Percentiles rank a stretch among this genome's conserved stretches.
phyloP scores from a whole-genome alignment of 73 alveolate species.

The Tetrahymena elliotti region DNA sequence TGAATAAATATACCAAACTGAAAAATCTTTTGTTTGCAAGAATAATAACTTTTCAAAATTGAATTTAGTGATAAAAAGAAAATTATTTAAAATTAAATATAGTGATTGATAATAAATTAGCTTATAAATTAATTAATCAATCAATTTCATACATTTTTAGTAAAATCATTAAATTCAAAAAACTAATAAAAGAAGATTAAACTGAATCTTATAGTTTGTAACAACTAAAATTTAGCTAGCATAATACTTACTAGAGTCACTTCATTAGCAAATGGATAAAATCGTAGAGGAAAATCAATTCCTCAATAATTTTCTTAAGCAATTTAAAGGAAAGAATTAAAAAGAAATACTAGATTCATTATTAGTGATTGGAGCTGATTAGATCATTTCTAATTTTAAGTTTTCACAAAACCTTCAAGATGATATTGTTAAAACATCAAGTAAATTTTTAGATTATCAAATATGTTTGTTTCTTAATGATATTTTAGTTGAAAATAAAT shows the following conservation, averaged over 20 bases:
- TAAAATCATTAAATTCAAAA: background rate
- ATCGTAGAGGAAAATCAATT: background rate
- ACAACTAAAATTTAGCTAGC: background rate
- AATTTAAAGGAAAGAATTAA: background rate
- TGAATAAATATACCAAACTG: background rate
- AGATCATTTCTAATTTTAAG: background rate
- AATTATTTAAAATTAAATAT: background rate
- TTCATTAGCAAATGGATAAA: background rate
- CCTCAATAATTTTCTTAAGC: background rate
- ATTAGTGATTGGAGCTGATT: background rate
- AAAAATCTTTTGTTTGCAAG: background rate
- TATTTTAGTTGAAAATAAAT: background rate
- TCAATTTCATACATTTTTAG: background rate
- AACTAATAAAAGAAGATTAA: background rate
- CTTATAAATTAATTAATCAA: too few relatives aligned
- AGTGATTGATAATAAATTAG: background rate
- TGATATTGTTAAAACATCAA: background rate
- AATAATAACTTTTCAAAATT: background rate
- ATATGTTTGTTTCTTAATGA: background rate
- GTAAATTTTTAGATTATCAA: background rate
- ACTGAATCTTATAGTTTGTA: background rate
- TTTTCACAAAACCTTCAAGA: background rate
- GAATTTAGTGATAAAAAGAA: background rate
- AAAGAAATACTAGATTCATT: background rate
- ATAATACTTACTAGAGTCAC: background rate